Evolutionary conservation across 176 grass and related monocot species (phyloP).

Genomic region (Eragrostis curvula): DNA sequence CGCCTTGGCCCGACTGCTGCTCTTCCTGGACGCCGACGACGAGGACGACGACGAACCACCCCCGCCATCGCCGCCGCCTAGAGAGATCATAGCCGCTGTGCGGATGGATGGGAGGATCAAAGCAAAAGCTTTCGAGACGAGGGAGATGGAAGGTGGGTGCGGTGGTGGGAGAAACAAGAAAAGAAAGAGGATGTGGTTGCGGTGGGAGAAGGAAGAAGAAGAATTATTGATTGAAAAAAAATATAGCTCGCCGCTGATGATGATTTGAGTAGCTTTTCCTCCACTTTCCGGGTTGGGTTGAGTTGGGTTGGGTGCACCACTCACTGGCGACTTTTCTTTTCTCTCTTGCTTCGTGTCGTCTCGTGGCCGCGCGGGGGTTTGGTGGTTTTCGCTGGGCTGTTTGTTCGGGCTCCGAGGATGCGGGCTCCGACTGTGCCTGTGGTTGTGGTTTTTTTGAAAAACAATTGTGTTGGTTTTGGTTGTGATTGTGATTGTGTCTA

Average conservation of each 20-base stretch:
- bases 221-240: neutral
- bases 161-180: neutral
- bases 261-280: neutral
- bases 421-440: too few relatives aligned
- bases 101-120: neutral
- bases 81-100: conserved; percentile 49
- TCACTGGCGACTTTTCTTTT: neutral
- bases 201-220: neutral
- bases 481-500: too few relatives aligned
- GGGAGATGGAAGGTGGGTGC: neutral
- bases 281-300: neutral
- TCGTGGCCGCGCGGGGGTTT: neutral
- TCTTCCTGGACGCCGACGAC: conserved; percentile 12
- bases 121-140: neutral
- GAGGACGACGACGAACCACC: conserved; percentile 29
- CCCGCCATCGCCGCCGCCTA: conserved; percentile 12
- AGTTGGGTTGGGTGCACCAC: neutral
- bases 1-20: conserved; percentile 22
- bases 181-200: neutral
- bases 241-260: neutral
- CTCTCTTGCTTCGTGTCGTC: too few relatives aligned
- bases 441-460: too few relatives aligned
- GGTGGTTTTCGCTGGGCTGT: too few relatives aligned
- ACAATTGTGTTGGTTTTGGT: too few relatives aligned
- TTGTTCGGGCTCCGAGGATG: too few relatives aligned